Evolutionary conservation across 345 rosid genomes (phyloP), one percentile per base, ranked within the genome.

Genomic region (Atalantia buxifolia): DNA sequence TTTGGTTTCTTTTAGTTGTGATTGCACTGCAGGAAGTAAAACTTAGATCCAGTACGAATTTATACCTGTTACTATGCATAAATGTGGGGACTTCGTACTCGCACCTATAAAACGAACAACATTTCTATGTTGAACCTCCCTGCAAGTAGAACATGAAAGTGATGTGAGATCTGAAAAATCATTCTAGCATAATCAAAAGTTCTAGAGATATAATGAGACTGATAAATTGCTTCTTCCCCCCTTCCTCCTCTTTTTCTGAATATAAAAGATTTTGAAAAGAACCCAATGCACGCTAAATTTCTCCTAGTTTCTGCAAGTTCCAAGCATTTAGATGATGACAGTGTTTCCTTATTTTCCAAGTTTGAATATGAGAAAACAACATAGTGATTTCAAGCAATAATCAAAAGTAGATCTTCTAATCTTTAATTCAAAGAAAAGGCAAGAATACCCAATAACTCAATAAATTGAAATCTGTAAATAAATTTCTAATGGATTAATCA

Each of bases 101-200:
- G 92, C 97, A 79, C 97, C 97, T 69, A 92, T 83, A 79, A 92
- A 90, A 76, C 79, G 86, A 80, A 92, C 94, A 69, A 92, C 87
- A 78, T 92, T 90, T 79, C 75, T 79, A 80, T 92, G 93, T 33
- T 83, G 84, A 57, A 90, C 93, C 76, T 89, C 86, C 86, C 97
- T 90, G 87, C 83, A 85, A 45, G 66, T 50, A 31, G 64, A 61
- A 65, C 30, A n/a, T 69, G 38, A 63, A 74, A 83, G 64, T 71
- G 18, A 42, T 64, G 59, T 30, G 50, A 56, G 66, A 60, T 68
- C 50, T 22, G 38, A 55, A 42, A 27, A 40, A 0, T 21, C 66
- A 66, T 71, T 61, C 76, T 57, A 53, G 60, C 14, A 48, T 21
- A 35, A 28, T 27, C 40, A 60, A 18, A 18, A 36, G 66, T 14